Conservation (phyloP, 768 basidiomycete species). For the Tricholoma furcatifolium region DNA sequence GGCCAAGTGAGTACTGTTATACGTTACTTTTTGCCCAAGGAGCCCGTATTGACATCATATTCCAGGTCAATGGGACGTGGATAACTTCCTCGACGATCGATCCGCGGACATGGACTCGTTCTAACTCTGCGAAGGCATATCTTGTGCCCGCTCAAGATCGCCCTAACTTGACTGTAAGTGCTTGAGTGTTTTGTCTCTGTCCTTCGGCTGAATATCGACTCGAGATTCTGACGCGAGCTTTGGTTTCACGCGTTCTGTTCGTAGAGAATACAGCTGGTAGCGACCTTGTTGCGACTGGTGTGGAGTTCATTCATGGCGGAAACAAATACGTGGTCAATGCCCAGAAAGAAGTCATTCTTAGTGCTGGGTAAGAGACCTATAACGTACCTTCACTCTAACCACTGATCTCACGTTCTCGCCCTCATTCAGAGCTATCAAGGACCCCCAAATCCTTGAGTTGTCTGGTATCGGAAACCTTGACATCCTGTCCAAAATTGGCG, state of each 20-base stretch:
- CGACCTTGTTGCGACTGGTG: slow-evolving; percentile 40
- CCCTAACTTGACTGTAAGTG: slow-evolving; percentile 15
- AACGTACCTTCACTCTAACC: not conserved
- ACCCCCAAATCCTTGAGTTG: slow-evolving; percentile 19
- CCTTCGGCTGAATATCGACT: not conserved
- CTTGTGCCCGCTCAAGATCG: slow-evolving; percentile 6
- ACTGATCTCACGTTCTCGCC: not conserved
- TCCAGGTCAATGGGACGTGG: slow-evolving; percentile 22
- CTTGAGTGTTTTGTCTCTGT: not conserved
- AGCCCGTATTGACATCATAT: not conserved
- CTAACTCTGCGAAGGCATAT: slow-evolving; percentile 29
- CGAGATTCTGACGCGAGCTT: slow-evolving; percentile 18
- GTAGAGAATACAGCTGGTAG: slow-evolving; percentile 7
- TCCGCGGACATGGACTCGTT: slow-evolving; percentile 25
- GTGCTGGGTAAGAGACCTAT: slow-evolving; percentile 31
- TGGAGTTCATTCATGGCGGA: slow-evolving; percentile 39
- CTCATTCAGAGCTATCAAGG: slow-evolving; percentile 11
- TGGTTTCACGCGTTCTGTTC: slow-evolving; percentile 27
- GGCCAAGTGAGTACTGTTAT: slow-evolving; percentile 23
- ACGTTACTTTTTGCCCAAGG: not conserved
- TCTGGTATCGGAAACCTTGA: slow-evolving; percentile 16
- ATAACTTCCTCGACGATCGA: slow-evolving; percentile 20
- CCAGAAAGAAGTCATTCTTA: slow-evolving; percentile 50
- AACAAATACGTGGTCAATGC: slow-evolving; percentile 34
- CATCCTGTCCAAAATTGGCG: slow-evolving; percentile 8